phyloP scores from a whole-genome alignment of 805 yeast genomes.

The Kregervanrija pseudodelftensis region DNA sequence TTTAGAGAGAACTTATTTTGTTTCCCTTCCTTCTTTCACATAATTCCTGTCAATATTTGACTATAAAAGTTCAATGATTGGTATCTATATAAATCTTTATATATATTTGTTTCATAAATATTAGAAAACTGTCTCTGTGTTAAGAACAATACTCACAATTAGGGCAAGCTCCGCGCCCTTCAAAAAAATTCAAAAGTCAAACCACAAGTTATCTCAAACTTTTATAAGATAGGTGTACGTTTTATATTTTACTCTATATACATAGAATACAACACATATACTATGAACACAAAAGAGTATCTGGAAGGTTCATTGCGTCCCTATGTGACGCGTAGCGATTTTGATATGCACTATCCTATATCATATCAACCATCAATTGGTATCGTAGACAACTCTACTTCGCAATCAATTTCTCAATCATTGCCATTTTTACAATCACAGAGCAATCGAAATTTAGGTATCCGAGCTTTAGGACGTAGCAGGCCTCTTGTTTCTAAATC shows the following conservation, averaged over 20 bases:
- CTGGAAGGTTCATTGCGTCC: conserved; percentile 26
- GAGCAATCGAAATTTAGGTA: neutral
- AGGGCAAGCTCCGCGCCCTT: too few species aligned
- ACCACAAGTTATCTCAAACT: too few species aligned
- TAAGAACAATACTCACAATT: too few species aligned
- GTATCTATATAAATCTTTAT: too few species aligned
- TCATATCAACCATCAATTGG: conserved; percentile 28
- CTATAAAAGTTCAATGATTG: too few species aligned
- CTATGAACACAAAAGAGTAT: conserved; percentile 20
- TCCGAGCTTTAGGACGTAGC: neutral
- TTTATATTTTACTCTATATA: neutral
- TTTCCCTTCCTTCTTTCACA: too few species aligned
- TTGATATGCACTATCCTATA: conserved; percentile 28
- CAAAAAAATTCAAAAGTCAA: too few species aligned
- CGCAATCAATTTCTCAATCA: conserved; percentile 27
- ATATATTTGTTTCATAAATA: too few species aligned
- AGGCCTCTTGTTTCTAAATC: conserved; percentile 11
- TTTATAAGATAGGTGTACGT: too few species aligned
- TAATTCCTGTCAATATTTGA: too few species aligned
- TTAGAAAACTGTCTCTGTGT: too few species aligned
- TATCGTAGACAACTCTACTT: conserved; percentile 27
- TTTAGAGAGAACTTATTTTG: too few species aligned
- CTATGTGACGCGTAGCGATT: conserved; percentile 24
- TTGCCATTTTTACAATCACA: conserved; percentile 21
- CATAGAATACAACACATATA: neutral